Base-by-base conservation (phyloP, 352 stramenopile genomes). In the Pseudoperonospora humuli region DNA sequence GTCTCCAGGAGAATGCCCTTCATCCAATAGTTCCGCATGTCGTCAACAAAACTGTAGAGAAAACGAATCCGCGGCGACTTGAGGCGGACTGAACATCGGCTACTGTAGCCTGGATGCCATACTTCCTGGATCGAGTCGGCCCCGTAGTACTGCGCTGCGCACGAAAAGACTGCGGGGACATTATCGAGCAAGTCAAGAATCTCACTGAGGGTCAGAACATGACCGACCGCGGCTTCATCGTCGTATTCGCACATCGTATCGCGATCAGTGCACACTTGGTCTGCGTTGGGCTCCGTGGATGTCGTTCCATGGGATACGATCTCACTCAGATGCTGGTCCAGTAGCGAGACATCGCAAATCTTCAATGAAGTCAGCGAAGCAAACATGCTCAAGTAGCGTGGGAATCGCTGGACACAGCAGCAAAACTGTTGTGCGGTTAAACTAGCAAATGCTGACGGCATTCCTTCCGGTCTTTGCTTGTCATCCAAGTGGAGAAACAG, bases 61-160 rank as follows among this genome's bases (percentile, higher is more conserved):
- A 93, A 82, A 15, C 81, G 77, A 23, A 91, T 86, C 6, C 78
- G 70, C 13, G 81, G 81, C 8, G 81, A 88, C 33, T 79, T 82
- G 0, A 93, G 45, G 0, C 81, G 78, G 7, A 93, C 55, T 0
- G 75, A 77, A 28, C 84, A 84, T 9, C 77, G 65, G 29, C 73
- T 88, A 37, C 67, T 73, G 29, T 88, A 93, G 1, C 81, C 81
- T 42, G 81, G 81, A 40, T 93, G 81, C 81, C 81, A 93, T 5
- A 44, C 20, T 54, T 91, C 70, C 42, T 93, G 78, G 13, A 93
- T 90, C 5, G 57, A 54, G 54, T 91, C 66, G 0, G 73, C 74
- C 5, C 81, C 81, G 34, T 85, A 93, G 23, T 83, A 74, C 28
- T 91, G 73, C 0, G 64, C 72, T n/a, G 69, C 70, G 35, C 74